phyloP scores from a whole-genome alignment of 192 early-diverging fungal genomes.

The Pecoramyces ruminantium region DNA sequence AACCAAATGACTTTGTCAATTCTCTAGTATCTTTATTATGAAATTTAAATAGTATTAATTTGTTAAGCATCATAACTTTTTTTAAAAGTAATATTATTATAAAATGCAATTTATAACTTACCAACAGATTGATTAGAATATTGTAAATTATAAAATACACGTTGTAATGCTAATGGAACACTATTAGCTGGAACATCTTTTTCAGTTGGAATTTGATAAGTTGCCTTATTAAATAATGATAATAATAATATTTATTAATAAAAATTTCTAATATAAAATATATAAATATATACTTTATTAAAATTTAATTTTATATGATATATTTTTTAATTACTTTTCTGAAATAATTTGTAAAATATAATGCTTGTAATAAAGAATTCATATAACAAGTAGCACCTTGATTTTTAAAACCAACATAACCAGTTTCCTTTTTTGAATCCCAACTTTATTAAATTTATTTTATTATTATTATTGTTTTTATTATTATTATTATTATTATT shows the following conservation, averaged over 20 bases:
- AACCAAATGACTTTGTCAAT: constrained; percentile 95
- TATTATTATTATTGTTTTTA: background rate
- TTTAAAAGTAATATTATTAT: no score
- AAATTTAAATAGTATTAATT: background rate
- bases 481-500: no score
- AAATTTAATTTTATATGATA: no score
- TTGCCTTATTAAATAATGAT: background rate
- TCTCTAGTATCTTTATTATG: constrained; percentile 55
- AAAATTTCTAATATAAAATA: no score
- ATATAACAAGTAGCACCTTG: constrained; percentile 98
- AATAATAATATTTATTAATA: no score
- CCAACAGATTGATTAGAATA: constrained; percentile 48
- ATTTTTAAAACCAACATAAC: constrained; percentile 86
- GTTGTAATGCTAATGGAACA: constrained; percentile 78
- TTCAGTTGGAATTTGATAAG: constrained; percentile 79
- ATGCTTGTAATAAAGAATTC: constrained; percentile 91
- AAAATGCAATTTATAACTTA: constrained; percentile 1
- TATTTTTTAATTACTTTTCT: constrained; percentile 74
- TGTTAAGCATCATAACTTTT: background rate
- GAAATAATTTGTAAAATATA: constrained; percentile 88
- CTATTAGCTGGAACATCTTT: constrained; percentile 74
- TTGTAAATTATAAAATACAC: constrained; percentile 85
- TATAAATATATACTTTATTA: no score
- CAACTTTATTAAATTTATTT: background rate
- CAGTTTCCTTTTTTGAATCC: constrained; percentile 76